A percentile compares a stretch with the other conserved stretches of the same genome.
These are phyloP conservation scores for Pulveroboletus sp. DNA, from an alignment of 768 basidiomycete species.

Conservation along the genomic window DNA sequence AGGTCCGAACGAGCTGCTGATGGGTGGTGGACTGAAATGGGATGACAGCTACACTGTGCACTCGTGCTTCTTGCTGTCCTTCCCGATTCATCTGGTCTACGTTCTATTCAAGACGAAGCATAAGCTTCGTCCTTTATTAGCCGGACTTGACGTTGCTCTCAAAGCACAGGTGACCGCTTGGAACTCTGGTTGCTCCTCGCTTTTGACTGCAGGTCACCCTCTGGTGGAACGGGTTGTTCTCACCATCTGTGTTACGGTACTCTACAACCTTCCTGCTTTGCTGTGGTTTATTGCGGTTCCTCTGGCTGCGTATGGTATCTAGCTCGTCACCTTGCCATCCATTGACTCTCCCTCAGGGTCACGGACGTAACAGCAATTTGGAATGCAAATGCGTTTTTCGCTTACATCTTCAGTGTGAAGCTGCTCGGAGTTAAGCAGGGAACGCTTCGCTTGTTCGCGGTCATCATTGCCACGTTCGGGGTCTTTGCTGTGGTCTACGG, in stretches of 20 bases:
- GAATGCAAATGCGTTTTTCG: constrained; percentile 90
- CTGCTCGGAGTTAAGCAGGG: constrained; percentile 63
- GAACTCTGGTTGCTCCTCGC: constrained; percentile 4
- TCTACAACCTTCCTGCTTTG: constrained; percentile 58
- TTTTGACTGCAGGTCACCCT: constrained; percentile 19
- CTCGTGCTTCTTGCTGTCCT: constrained; percentile 69
- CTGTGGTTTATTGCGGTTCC: constrained; percentile 75
- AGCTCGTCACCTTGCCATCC: not conserved
- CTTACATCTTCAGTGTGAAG: constrained; percentile 80
- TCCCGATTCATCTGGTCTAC: constrained; percentile 76
- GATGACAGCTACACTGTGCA: constrained; percentile 77
- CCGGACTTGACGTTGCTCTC: constrained; percentile 48
- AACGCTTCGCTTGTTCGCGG: constrained; percentile 58
- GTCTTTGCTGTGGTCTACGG: constrained; percentile 82
- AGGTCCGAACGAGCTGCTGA: constrained; percentile 23
- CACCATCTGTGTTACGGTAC: constrained; percentile 29
- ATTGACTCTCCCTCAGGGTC: constrained; percentile 42
- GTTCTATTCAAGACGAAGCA: constrained; percentile 48
- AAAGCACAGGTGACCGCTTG: constrained; percentile 24
- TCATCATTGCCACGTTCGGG: constrained; percentile 75
- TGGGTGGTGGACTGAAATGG: not conserved
- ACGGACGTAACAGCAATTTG: constrained; percentile 85
- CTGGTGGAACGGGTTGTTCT: constrained; percentile 32
- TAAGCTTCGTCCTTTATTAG: constrained; percentile 45
- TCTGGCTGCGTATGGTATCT: constrained; percentile 57